Conservation (phyloP, 73 alveolate species). For the Breviolum minutum region DNA sequence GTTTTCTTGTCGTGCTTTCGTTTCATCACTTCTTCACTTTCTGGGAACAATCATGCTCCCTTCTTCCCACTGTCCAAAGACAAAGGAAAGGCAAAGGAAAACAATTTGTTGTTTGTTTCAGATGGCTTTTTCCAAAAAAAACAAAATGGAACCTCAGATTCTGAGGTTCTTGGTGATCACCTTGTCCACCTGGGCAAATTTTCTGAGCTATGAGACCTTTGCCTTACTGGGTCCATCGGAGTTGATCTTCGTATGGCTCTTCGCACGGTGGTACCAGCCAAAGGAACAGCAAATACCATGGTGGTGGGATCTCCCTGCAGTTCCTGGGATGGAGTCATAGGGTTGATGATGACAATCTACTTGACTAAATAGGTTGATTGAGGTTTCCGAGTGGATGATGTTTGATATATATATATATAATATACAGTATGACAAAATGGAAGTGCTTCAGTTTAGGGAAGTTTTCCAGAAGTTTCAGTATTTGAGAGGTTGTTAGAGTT, state of each 20-base stretch:
- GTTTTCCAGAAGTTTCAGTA: no score
- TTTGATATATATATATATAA: no score
- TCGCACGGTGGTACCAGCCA: constrained; percentile 47
- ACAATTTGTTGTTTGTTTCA: no score
- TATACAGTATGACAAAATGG: no score
- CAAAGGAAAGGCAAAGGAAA: no score
- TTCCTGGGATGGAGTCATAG: background rate
- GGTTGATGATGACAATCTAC: background rate
- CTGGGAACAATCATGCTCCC: background rate
- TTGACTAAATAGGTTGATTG: background rate
- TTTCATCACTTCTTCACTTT: background rate
- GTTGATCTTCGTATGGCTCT: constrained; percentile 55
- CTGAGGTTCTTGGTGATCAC: constrained; percentile 67
- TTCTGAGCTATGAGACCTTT: constrained; percentile 47
- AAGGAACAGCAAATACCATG: constrained; percentile 2
- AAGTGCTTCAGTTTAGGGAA: no score
- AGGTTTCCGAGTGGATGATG: background rate
- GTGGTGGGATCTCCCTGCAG: constrained; percentile 28
- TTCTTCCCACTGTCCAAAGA: no score
- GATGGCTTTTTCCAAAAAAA: no score
- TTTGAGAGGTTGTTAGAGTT: no score
- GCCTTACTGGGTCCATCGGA: constrained; percentile 54
- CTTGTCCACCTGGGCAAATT: constrained; percentile 74
- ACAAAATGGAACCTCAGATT: no score
- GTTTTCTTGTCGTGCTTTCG: background rate